These are phyloP conservation scores for Oryza glumipatula DNA, from an alignment of 176 grass and related monocot species.

Conservation along the genomic window DNA sequence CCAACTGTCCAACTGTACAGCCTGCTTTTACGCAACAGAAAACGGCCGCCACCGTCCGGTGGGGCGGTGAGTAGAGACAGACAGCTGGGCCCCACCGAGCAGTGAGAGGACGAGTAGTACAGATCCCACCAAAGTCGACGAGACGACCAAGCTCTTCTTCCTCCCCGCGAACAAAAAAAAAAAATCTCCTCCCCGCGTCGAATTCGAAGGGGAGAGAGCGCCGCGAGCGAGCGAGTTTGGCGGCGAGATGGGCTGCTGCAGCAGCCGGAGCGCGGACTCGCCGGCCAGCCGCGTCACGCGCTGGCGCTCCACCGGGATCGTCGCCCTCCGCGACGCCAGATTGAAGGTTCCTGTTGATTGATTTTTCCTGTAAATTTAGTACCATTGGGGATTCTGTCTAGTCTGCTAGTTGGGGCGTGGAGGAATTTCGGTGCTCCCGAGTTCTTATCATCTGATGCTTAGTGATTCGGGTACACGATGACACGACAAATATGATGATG, in stretches of 20 bases:
- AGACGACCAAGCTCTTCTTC: slow-evolving; percentile 8
- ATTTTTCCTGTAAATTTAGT: slow-evolving; percentile 13
- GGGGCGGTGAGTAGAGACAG: background rate
- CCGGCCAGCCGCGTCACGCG: slow-evolving; percentile 63
- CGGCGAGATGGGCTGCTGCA: slow-evolving; percentile 85
- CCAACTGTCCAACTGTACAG: too few species aligned
- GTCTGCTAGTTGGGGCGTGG: background rate
- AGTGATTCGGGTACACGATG: background rate
- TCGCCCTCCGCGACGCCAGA: slow-evolving; percentile 80
- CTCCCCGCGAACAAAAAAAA: background rate
- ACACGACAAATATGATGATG: background rate
- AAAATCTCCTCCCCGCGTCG: background rate
- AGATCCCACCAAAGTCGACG: slow-evolving; percentile 7
- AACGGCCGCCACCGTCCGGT: too few species aligned
- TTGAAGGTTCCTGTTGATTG: slow-evolving; percentile 60
- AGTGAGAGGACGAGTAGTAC: background rate
- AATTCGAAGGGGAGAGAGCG: background rate
- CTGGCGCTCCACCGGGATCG: slow-evolving; percentile 92
- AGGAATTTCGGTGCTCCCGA: background rate
- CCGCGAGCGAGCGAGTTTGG: slow-evolving; percentile 51
- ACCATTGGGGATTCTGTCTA: background rate
- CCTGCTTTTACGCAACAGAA: too few species aligned
- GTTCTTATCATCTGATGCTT: background rate
- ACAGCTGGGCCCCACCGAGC: background rate
- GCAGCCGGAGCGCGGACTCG: slow-evolving; percentile 71